Evolutionary conservation across 306 rosid genomes (phyloP).

Genomic region (Dryas drummondii): DNA sequence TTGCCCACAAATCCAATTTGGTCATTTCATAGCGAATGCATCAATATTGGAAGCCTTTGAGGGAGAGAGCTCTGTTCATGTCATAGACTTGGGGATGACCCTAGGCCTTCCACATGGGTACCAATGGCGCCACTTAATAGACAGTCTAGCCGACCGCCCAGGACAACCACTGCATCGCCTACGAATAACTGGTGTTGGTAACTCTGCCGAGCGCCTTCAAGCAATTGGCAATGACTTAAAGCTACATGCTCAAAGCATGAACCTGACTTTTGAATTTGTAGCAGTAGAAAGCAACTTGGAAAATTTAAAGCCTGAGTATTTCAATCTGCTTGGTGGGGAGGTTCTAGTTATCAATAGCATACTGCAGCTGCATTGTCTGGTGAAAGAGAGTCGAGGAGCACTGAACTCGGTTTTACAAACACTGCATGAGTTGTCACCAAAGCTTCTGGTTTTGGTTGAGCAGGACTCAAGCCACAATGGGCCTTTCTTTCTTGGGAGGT

Average conservation of each 20-base stretch:
- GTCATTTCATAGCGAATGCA: conserved; percentile 20
- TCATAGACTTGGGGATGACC: conserved; percentile 26
- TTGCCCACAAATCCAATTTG: conserved; percentile 16
- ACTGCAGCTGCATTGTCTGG: conserved; percentile 20
- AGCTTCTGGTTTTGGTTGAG: conserved; percentile 24
- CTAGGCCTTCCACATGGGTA: conserved; percentile 16
- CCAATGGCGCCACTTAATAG: conserved; percentile 17
- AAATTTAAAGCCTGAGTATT: conserved; percentile 7
- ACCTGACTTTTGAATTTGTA: background rate
- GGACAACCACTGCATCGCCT: conserved; percentile 10
- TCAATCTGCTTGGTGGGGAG: conserved; percentile 16
- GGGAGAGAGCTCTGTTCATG: conserved; percentile 20
- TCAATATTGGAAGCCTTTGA: conserved; percentile 28
- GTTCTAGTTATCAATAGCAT: conserved; percentile 15
- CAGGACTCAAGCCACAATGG: conserved; percentile 27
- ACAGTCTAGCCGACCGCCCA: conserved; percentile 8
- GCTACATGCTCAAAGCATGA: conserved; percentile 1
- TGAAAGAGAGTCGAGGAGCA: conserved; percentile 25
- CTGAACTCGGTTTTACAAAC: conserved; percentile 17
- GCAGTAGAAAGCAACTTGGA: conserved; percentile 15
- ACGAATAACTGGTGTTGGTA: conserved; percentile 15
- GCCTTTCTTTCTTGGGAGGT: conserved; percentile 28
- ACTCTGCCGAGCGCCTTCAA: conserved; percentile 5
- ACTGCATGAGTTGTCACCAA: conserved; percentile 15
- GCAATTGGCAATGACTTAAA: conserved; percentile 6